phyloP scores from a whole-genome alignment of 1,284 basidiomycete genomes.

The Rhodotorula sp. region DNA sequence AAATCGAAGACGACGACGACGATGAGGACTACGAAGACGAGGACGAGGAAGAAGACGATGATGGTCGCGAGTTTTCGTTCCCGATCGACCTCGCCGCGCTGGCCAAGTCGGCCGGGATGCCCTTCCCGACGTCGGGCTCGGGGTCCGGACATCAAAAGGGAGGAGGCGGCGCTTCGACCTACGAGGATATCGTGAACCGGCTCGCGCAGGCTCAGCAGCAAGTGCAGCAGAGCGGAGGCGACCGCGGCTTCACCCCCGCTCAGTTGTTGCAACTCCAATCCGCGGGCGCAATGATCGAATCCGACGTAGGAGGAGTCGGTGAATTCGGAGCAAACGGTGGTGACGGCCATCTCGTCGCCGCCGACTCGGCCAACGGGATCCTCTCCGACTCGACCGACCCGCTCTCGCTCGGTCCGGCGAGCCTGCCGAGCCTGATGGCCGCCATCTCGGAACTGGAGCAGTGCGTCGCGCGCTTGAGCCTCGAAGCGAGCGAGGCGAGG shows the following conservation, averaged over 20 bases:
- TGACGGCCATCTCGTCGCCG: background rate
- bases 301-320: background rate
- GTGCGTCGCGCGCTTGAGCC: constrained; percentile 27
- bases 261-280: background rate
- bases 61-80: background rate
- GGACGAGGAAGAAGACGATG: background rate
- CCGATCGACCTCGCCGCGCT: constrained; percentile 14
- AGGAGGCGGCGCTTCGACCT: background rate
- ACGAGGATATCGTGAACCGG: constrained; percentile 3
- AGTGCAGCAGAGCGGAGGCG: background rate
- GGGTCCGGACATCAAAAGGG: background rate
- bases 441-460: constrained; percentile 34
- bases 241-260: background rate
- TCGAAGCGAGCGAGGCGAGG: constrained; percentile 35
- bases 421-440: constrained; percentile 21
- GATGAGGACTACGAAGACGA: background rate
- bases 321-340: background rate
- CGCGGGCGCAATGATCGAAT: too few species aligned
- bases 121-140: background rate
- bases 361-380: constrained; percentile 3
- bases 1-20: background rate
- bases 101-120: background rate
- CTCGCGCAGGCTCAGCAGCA: constrained; percentile 1
- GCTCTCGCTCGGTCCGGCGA: constrained; percentile 11
- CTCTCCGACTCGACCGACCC: constrained; percentile 12